Evolutionary conservation across 2,329 filamentous ascomycete species (phyloP), one percentile per base, ranked within the genome.

Genomic region (Orbilia quercus): DNA sequence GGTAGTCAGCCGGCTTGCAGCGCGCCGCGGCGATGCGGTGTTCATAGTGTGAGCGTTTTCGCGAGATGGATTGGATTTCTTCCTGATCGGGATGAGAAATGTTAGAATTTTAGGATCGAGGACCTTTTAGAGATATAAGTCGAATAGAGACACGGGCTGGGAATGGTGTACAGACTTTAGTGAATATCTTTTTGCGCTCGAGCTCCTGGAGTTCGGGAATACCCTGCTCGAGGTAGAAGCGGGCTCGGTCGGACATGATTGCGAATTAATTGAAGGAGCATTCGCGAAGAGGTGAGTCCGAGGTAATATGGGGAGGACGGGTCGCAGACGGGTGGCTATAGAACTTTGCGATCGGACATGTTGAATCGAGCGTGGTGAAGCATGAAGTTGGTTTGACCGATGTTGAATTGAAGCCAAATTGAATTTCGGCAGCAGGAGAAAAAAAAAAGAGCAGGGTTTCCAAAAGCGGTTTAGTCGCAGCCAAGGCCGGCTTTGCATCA

Each of bases 161-260:
- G 28, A 69, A 72, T n/a, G n/a, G 44, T 45, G 54, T 54, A 77
- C 81, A 34, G 81, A 91, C 91, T 83, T 90, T 89, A 74, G 86
- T 87, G 82, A 99, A 99, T 77, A 99, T 90, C 78, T 91, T 89
- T 81, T 96, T 97, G 76, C 91, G 87, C 81, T 96, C 91, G 81
- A 92, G 96, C 78, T 96, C 92, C 75, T 92, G 91, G 66, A 99
- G 86, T 81, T 98, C 93, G 14, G 93, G 92, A 45, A 97, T 91
- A 1, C 91, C 90, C 77, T 94, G 90, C 83, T 99, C 95, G 76
- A 98, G 86, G 81, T 91, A 97, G 82, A 94, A 98, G 69, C 94
- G 91, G 64, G 94, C 95, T 82, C 97, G 98, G 79, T 98, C 95
- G 75, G 91, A 90, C 69, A 95, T 89, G 44, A 88, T 58, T 58